phyloP scores from a whole-genome alignment of 1,284 basidiomycete species.

The Trichosporon coremiiforme region DNA sequence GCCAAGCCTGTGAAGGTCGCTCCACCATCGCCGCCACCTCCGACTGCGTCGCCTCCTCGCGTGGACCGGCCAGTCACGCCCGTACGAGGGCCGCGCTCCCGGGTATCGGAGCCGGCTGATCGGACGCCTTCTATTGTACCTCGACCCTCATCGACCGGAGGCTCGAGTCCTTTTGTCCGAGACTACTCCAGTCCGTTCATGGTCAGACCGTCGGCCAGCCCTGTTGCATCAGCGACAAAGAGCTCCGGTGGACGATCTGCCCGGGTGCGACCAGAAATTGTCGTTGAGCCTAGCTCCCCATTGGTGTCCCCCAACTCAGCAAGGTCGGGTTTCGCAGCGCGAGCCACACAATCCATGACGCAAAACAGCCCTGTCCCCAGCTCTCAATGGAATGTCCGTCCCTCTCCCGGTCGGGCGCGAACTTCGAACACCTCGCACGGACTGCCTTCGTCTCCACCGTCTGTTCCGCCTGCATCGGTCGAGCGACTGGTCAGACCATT shows the following conservation, averaged over 20 bases:
- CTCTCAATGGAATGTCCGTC: background rate
- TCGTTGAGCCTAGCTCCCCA: background rate
- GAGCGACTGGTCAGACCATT: background rate
- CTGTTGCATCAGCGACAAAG: background rate
- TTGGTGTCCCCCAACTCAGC: background rate
- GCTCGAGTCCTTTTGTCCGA: background rate
- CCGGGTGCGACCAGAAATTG: background rate
- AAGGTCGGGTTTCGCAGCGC: background rate
- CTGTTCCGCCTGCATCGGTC: background rate
- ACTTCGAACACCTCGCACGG: background rate
- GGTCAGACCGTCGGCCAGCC: background rate
- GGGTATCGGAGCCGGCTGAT: background rate
- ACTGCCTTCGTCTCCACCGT: background rate
- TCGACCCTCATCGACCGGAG: background rate
- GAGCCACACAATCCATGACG: background rate
- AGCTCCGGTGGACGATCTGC: background rate
- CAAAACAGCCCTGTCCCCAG: background rate
- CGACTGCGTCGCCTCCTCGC: background rate
- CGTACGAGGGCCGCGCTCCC: background rate
- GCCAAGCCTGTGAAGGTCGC: background rate
- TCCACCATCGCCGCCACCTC: background rate
- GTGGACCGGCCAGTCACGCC: background rate
- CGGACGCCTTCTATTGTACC: background rate
- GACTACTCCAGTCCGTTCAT: constrained; percentile 13
- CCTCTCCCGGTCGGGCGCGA: background rate